These are phyloP conservation scores for Glycine tomentella DNA, from an alignment of 306 rosid genomes.

Conservation along the genomic window DNA sequence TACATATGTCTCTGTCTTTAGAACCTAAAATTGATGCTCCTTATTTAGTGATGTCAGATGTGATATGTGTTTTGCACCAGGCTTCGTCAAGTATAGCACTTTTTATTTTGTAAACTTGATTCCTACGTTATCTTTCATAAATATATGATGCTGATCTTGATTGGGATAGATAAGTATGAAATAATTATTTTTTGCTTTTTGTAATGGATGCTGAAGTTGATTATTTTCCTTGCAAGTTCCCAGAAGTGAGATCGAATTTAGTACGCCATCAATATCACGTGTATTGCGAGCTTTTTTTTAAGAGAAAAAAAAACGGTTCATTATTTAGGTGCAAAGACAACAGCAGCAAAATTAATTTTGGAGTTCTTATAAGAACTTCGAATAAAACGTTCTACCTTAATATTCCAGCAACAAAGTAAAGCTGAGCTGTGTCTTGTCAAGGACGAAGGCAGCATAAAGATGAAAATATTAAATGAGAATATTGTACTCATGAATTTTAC, in stretches of 20 bases:
- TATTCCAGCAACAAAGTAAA: slow-evolving; percentile 33
- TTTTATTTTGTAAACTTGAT: slow-evolving; percentile 55
- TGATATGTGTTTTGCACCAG: slow-evolving; percentile 41
- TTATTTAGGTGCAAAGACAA: slow-evolving; percentile 32
- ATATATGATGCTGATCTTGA: slow-evolving; percentile 44
- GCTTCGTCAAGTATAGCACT: slow-evolving; percentile 43
- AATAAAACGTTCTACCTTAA: slow-evolving; percentile 44
- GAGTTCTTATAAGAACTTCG: slow-evolving; percentile 16
- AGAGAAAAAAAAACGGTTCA: not conserved
- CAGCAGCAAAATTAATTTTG: slow-evolving; percentile 33
- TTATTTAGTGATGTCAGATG: slow-evolving; percentile 55
- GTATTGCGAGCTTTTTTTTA: slow-evolving; percentile 31
- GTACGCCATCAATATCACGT: slow-evolving; percentile 54
- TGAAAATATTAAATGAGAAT: slow-evolving; percentile 5
- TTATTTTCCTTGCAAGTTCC: slow-evolving; percentile 47
- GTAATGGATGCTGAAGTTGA: slow-evolving; percentile 35
- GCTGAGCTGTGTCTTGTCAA: slow-evolving; percentile 44
- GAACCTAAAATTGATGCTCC: slow-evolving; percentile 68
- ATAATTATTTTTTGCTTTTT: slow-evolving; percentile 44
- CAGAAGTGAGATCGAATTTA: slow-evolving; percentile 46
- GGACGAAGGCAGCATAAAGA: slow-evolving; percentile 36
- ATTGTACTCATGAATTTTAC: not conserved
- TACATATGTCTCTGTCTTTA: slow-evolving; percentile 47
- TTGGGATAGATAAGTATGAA: slow-evolving; percentile 47
- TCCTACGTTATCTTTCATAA: slow-evolving; percentile 64